Percentiles rank a stretch among this genome's conserved stretches.
Evolutionary conservation across 305 asterid species (phyloP).

Genomic region (Fraxinus dipetala): DNA sequence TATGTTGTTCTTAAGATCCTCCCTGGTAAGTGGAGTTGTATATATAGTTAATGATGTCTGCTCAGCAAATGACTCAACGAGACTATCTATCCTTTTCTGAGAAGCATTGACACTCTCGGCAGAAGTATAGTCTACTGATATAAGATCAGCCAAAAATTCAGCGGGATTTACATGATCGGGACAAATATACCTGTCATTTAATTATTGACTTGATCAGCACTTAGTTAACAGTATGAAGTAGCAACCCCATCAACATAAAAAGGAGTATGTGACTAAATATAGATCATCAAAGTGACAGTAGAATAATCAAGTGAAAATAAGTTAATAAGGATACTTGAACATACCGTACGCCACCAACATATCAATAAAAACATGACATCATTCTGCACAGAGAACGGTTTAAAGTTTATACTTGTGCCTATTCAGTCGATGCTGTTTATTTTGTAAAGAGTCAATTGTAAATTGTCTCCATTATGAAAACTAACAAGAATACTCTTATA

Average conservation of each 20-base stretch:
- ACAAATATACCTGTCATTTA: constrained; percentile 69
- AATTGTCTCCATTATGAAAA: constrained; percentile 1
- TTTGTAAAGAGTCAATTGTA: constrained; percentile 7
- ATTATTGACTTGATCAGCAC: constrained; percentile 22
- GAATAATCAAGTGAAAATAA: not conserved
- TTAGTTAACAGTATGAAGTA: constrained; percentile 18
- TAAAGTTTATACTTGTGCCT: not conserved
- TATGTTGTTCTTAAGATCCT: constrained; percentile 31
- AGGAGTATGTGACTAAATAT: constrained; percentile 13
- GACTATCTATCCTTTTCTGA: constrained; percentile 75
- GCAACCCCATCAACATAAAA: constrained; percentile 14
- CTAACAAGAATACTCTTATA: not conserved
- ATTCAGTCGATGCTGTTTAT: not conserved
- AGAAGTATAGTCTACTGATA: constrained; percentile 90
- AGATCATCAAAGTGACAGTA: constrained; percentile 3
- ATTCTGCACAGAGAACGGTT: not conserved
- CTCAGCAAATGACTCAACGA: constrained; percentile 74
- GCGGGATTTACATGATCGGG: constrained; percentile 97
- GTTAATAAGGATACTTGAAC: not conserved
- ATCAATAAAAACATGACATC: not conserved
- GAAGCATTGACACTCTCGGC: constrained; percentile 72
- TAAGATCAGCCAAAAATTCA: constrained; percentile 98
- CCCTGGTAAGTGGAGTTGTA: constrained; percentile 56
- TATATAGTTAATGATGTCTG: constrained; percentile 55
- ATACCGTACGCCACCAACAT: not conserved